Percentiles rank a stretch among this genome's conserved stretches.
Evolutionary conservation across 257 asterid genomes (phyloP).

Genomic region (Galeopsis tetrahit): DNA sequence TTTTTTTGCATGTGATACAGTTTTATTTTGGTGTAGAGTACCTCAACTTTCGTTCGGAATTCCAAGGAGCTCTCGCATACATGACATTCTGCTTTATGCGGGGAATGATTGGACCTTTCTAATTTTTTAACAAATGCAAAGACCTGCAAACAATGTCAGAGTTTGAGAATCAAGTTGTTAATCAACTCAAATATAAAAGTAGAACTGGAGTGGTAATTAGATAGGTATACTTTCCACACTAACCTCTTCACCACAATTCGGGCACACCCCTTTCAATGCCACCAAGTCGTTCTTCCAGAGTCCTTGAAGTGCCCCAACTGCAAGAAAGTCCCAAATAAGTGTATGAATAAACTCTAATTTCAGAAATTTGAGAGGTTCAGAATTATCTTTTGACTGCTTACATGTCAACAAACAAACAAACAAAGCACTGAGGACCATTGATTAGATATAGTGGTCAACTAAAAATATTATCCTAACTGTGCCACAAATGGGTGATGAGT

Average conservation of each 20-base stretch:
- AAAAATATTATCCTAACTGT: neutral
- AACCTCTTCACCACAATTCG: conserved; percentile 98
- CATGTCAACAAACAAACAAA: neutral
- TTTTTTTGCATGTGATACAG: no score
- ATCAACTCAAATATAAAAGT: conserved; percentile 18
- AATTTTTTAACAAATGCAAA: conserved; percentile 87
- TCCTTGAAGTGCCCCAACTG: conserved; percentile 89
- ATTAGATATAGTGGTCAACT: neutral
- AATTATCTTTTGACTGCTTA: neutral
- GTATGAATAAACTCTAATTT: conserved; percentile 10
- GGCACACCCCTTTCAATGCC: conserved; percentile 91
- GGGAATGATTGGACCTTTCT: conserved; percentile 60
- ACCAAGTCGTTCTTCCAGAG: conserved; percentile 92
- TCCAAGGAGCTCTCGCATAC: conserved; percentile 95
- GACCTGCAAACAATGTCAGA: conserved; percentile 56
- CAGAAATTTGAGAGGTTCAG: neutral
- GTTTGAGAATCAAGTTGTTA: neutral
- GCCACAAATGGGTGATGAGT: conserved; percentile 1
- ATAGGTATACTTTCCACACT: conserved; percentile 28
- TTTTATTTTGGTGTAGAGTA: no score
- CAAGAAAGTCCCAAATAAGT: conserved; percentile 41
- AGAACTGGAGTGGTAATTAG: neutral
- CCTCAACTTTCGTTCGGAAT: conserved; percentile 87
- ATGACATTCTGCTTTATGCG: conserved; percentile 88
- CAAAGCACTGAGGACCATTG: neutral